A percentile compares a stretch with the other conserved stretches of the same genome.
These are phyloP conservation scores for Dillenia suffruticosa DNA, from an alignment of 164 flowering plant species.

Conservation along the genomic window DNA sequence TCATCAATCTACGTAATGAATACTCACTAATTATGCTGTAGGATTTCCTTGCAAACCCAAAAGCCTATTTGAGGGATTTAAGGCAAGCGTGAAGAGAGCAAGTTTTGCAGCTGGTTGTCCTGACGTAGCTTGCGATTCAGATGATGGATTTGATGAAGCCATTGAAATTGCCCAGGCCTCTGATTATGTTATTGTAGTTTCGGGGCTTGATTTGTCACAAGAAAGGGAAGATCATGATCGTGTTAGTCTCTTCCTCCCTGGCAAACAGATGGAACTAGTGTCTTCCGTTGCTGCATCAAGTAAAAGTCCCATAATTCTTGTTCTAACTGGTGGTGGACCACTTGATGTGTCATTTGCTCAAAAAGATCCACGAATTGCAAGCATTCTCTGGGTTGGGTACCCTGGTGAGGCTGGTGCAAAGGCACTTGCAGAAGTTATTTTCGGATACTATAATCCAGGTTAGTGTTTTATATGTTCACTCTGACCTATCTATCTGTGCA, in stretches of 20 bases:
- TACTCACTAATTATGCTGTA: conserved; percentile 10
- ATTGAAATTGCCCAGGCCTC: conserved; percentile 47
- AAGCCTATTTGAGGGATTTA: conserved; percentile 48
- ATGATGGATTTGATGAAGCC: conserved; percentile 53
- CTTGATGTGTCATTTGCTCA: conserved; percentile 78
- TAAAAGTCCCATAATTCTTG: conserved; percentile 62
- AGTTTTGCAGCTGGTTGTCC: conserved; percentile 64
- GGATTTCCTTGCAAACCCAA: conserved; percentile 71
- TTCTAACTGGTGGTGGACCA: conserved; percentile 91
- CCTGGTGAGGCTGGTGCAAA: conserved; percentile 90
- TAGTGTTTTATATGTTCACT: conserved; percentile 9
- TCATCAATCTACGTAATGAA: no score
- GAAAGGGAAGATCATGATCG: conserved; percentile 90
- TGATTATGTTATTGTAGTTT: conserved; percentile 64
- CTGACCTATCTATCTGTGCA: no score
- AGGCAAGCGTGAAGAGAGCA: conserved; percentile 28
- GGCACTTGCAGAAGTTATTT: conserved; percentile 77
- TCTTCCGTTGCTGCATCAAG: conserved; percentile 50
- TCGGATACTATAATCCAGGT: conserved; percentile 90
- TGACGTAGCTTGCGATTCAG: conserved; percentile 51
- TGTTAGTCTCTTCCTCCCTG: conserved; percentile 75
- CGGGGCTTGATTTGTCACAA: conserved; percentile 75
- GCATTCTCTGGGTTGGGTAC: conserved; percentile 93
- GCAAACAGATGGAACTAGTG: conserved; percentile 74
- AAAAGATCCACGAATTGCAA: conserved; percentile 47